Evolutionary conservation across 176 grass and related monocot species (phyloP), one percentile per base, ranked within the genome.

Genomic region (Oryza meyeriana): DNA sequence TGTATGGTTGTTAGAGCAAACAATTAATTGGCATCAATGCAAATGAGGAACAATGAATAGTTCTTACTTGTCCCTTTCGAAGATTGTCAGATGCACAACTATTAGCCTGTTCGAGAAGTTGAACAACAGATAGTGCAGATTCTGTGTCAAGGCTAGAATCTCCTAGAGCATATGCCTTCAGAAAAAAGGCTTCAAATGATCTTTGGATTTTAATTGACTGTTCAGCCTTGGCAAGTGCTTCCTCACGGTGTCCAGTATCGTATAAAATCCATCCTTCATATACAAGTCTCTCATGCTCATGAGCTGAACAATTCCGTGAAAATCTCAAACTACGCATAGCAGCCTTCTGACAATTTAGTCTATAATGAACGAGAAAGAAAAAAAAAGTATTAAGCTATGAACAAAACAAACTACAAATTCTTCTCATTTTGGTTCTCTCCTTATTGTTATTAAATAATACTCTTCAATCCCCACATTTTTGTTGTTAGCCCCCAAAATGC

Each of bases 261-360:
- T 98, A 98, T 35, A 98, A 40, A 41, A 98, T 95, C 93, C 96
- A 98, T 65, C 96, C 96, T 82, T 98, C 96, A 7, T 98, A 98
- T 22, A 98, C 93, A 77, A 98, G 96, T 71, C 85, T 89, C 78
- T 98, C 96, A 29, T 98, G 66, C 44, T 87, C 89, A 32, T 91
- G 81, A 5, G 47, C 67, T 4, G 96, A 91, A 88, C 84, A 61
- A 78, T 98, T 98, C 25, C 92, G 86, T 28, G 96, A 89, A 40
- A 86, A 76, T 4, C 95, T 82, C 62, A 98, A 84, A 73, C 95
- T 94, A 61, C 68, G 86, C 92, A 95, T 98, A 2, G 95, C 95
- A 63, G 84, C 80, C 88, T 95, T 94, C 64, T 98, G 95, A 80
- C 86, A 94, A 86, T 93, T 98, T 38, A 98, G 88, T 81, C 95